These are phyloP conservation scores for Pichia kudriavzevii DNA, from an alignment of 1,139 yeast genomes.

Conservation along the genomic window DNA sequence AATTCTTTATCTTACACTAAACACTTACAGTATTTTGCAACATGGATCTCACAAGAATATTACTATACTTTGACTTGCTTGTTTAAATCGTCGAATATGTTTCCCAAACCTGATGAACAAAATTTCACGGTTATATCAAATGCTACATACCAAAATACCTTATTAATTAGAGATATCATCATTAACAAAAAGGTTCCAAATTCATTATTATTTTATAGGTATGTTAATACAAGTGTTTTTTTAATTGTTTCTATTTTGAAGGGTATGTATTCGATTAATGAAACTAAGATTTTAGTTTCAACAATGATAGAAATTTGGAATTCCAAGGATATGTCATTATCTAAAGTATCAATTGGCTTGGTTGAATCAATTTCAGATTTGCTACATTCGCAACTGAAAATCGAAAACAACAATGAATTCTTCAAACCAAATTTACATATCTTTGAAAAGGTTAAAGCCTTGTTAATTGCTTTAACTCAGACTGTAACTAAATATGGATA, in stretches of 20 bases:
- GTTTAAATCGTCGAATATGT: conserved; percentile 41
- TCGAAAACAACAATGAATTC: not conserved
- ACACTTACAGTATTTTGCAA: conserved; percentile 21
- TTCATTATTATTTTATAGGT: conserved; percentile 4
- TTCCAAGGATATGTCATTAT: too few relatives aligned
- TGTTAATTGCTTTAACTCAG: not conserved
- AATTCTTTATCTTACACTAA: not conserved
- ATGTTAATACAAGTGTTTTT: conserved; percentile 5
- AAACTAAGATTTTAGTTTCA: conserved; percentile 2
- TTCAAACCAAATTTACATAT: not conserved
- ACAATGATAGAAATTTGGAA: conserved; percentile 10
- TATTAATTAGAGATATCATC: conserved; percentile 7
- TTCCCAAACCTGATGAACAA: conserved; percentile 27
- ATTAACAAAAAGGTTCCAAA: not conserved
- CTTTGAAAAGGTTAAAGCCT: conserved; percentile 1
- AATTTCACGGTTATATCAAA: conserved; percentile 13
- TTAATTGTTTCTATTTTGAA: conserved; percentile 6
- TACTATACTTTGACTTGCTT: conserved; percentile 36
- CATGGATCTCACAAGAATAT: conserved; percentile 42
- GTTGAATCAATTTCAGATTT: not conserved
- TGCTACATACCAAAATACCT: conserved; percentile 11
- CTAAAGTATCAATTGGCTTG: too few relatives aligned
- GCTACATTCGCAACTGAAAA: not conserved
- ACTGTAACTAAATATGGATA: conserved; percentile 4
- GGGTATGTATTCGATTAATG: conserved; percentile 8